Percentiles rank a stretch among this genome's conserved stretches.
These are phyloP conservation scores for Fraxinus excelsior DNA, from an alignment of 257 asterid species.

Conservation along the genomic window DNA sequence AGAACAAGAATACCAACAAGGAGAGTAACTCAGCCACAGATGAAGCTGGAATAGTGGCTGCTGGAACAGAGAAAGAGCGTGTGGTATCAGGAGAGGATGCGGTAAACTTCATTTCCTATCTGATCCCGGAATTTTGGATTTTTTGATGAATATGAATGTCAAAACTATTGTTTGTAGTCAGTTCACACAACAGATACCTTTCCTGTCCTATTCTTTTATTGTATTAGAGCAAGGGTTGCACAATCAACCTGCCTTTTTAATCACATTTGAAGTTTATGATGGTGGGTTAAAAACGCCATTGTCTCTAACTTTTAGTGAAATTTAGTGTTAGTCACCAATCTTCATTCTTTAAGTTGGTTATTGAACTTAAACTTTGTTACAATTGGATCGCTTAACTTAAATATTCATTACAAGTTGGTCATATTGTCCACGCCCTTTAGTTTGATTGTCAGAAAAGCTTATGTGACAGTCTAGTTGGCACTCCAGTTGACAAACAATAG, in stretches of 20 bases:
- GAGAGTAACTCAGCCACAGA: conserved; percentile 42
- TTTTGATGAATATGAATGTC: not conserved
- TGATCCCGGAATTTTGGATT: not conserved
- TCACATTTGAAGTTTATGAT: not conserved
- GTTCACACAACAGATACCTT: not conserved
- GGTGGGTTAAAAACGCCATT: not conserved
- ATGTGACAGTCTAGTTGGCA: not conserved
- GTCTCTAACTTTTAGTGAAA: not conserved
- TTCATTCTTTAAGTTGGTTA: not conserved
- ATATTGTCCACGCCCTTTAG: not conserved
- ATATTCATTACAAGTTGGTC: not conserved
- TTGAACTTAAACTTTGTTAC: not conserved
- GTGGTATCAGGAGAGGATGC: conserved; percentile 92
- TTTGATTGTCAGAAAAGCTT: not conserved
- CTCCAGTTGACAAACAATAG: not conserved
- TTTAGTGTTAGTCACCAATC: not conserved
- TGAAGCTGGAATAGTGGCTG: conserved; percentile 91
- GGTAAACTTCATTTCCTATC: conserved; percentile 44
- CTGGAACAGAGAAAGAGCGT: conserved; percentile 97
- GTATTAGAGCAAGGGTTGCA: not conserved
- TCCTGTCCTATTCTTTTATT: not conserved
- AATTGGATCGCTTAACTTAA: no score
- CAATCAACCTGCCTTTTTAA: not conserved
- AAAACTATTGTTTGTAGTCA: not conserved
- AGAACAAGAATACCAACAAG: conserved; percentile 43